Conservation (phyloP, 768 basidiomycete genomes). For the Lentinula sp. region DNA sequence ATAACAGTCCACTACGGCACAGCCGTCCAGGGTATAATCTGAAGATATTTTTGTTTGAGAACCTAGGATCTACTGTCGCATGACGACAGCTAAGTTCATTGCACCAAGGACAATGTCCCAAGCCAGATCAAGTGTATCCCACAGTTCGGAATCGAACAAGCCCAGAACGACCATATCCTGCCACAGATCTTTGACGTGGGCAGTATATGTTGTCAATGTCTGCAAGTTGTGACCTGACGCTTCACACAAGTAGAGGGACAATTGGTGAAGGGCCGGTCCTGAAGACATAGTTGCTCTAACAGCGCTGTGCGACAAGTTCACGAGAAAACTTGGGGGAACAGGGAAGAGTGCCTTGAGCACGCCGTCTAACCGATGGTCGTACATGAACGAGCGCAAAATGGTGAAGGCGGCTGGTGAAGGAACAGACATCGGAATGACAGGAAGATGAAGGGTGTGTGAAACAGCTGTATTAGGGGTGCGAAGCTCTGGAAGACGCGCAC, state of each 20-base stretch:
- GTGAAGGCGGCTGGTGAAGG: conserved; percentile 69
- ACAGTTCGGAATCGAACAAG: conserved; percentile 64
- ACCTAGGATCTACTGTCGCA: neutral
- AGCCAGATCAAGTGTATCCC: conserved; percentile 73
- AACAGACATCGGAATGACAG: conserved; percentile 64
- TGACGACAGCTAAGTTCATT: conserved; percentile 24
- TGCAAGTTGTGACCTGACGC: conserved; percentile 38
- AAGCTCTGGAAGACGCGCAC: conserved; percentile 48
- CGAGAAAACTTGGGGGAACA: conserved; percentile 38
- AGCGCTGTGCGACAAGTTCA: conserved; percentile 35
- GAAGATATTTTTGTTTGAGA: neutral
- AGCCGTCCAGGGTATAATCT: neutral
- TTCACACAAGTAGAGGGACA: conserved; percentile 46
- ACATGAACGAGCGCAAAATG: conserved; percentile 60
- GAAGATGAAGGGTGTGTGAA: conserved; percentile 35
- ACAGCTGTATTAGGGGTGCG: conserved; percentile 27
- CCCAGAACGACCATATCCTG: conserved; percentile 73
- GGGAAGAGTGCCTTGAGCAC: conserved; percentile 65
- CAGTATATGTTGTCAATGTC: conserved; percentile 48
- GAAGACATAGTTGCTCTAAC: conserved; percentile 41
- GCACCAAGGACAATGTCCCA: conserved; percentile 71
- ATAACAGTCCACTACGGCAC: neutral
- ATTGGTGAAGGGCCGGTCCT: conserved; percentile 45
- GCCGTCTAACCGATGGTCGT: conserved; percentile 54
- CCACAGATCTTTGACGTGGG: conserved; percentile 75